phyloP scores from a whole-genome alignment of 768 basidiomycete species.

The Sporobolomyces pararoseus region DNA sequence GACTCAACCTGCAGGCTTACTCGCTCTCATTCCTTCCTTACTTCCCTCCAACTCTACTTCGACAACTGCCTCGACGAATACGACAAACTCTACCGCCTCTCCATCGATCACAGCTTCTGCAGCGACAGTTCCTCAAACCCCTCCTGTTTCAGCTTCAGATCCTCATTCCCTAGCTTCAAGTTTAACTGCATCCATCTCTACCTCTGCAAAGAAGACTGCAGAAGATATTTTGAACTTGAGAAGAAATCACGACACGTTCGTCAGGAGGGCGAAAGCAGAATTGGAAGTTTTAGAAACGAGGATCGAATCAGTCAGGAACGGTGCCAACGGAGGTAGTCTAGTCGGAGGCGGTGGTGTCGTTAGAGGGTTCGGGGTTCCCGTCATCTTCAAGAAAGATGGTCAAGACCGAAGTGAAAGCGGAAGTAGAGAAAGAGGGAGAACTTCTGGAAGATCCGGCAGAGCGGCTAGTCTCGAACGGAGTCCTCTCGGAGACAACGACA shows the following conservation, averaged over 20 bases:
- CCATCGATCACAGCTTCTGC: neutral
- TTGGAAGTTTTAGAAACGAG: slow-evolving; percentile 30
- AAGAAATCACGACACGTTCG: slow-evolving; percentile 26
- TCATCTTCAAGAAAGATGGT: neutral
- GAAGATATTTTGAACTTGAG: slow-evolving; percentile 35
- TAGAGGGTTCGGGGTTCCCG: slow-evolving; percentile 24
- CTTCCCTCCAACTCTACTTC: neutral
- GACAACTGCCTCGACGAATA: neutral
- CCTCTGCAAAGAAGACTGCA: slow-evolving; percentile 26
- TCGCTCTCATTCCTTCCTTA: slow-evolving; percentile 9
- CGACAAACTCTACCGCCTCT: neutral
- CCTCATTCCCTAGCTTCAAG: neutral
- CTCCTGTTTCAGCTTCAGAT: neutral
- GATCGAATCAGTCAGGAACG: neutral
- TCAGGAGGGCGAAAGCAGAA: slow-evolving; percentile 19
- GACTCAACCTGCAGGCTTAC: neutral
- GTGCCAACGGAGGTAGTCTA: neutral
- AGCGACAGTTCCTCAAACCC: neutral
- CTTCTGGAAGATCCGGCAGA: neutral
- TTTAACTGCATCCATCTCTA: neutral
- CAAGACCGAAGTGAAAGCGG: neutral
- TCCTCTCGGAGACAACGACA: neutral
- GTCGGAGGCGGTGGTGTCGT: slow-evolving; percentile 23
- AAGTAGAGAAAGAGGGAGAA: slow-evolving; percentile 14
- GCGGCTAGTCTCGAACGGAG: neutral